Evolutionary conservation across 2,329 filamentous ascomycete species (phyloP).

Genomic region (Fusarium incarnatum): DNA sequence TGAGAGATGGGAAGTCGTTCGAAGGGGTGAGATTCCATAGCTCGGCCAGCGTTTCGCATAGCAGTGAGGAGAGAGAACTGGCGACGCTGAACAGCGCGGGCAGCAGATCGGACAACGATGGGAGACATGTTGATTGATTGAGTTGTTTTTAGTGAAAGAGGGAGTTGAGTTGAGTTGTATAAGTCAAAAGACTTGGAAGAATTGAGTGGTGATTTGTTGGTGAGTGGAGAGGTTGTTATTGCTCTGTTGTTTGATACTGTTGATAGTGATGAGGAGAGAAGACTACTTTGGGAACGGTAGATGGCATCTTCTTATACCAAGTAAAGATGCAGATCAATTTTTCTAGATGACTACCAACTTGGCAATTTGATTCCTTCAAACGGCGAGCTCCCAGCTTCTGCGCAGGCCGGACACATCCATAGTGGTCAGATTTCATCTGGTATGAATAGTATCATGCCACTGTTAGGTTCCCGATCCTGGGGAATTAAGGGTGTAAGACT

Average conservation of each 20-base stretch:
- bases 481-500: constrained; percentile 18
- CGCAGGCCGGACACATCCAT: constrained; percentile 41
- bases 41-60: constrained; percentile 50
- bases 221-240: constrained; percentile 43
- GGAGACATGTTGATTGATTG: constrained; percentile 46
- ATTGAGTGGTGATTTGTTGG: constrained; percentile 36
- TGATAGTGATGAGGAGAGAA: constrained; percentile 41
- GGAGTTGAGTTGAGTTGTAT: neutral
- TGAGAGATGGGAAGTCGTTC: constrained; percentile 49
- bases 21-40: constrained; percentile 53
- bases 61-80: constrained; percentile 51
- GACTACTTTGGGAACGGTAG: constrained; percentile 30
- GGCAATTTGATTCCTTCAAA: constrained; percentile 35
- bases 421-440: constrained; percentile 47
- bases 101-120: constrained; percentile 46
- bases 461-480: constrained; percentile 29
- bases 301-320: constrained; percentile 44
- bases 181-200: constrained; percentile 26
- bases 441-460: constrained; percentile 45
- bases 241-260: constrained; percentile 35
- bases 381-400: constrained; percentile 44
- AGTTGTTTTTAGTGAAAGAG: constrained; percentile 31
- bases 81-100: constrained; percentile 48
- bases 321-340: constrained; percentile 26
- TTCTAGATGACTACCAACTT: constrained; percentile 8